phyloP scores from a whole-genome alignment of 176 grass and related monocot species.

The Oryza meyeriana region DNA sequence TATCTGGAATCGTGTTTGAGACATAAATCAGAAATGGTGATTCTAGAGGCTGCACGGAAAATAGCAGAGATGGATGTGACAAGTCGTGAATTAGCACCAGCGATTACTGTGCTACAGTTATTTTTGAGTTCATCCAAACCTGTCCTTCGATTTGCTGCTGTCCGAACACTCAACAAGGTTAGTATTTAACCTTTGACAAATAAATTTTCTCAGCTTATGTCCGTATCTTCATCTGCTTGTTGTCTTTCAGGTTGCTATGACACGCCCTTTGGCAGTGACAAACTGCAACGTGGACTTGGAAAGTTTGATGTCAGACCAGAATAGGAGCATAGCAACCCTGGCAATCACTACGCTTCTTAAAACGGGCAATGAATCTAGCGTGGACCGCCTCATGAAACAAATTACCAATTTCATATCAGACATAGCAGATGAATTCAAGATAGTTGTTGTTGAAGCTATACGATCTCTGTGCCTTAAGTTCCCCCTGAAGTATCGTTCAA shows the following conservation, averaged over 20 bases:
- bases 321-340: conserved; percentile 97
- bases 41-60: conserved; percentile 75
- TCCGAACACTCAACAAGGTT: conserved; percentile 97
- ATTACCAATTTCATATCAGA: conserved; percentile 96
- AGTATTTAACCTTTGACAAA: conserved; percentile 12
- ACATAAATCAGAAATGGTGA: conserved; percentile 90
- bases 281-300: conserved; percentile 91
- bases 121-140: conserved; percentile 88
- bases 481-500: conserved; percentile 90
- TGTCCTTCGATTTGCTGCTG: conserved; percentile 93
- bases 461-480: conserved; percentile 91
- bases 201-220: neutral
- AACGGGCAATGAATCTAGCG: conserved; percentile 96
- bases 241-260: conserved; percentile 67
- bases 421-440: conserved; percentile 99
- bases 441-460: conserved; percentile 97
- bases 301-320: conserved; percentile 84
- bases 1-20: conserved; percentile 84
- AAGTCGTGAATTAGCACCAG: conserved; percentile 77
- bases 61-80: conserved; percentile 94
- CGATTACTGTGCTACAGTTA: conserved; percentile 68
- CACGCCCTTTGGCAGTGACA: conserved; percentile 87
- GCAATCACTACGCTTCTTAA: conserved; percentile 96
- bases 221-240: conserved; percentile 29
- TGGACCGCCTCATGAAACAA: conserved; percentile 95